phyloP scores from a whole-genome alignment of 495 filamentous ascomycete species.

The Talaromyces proteolyticus region DNA sequence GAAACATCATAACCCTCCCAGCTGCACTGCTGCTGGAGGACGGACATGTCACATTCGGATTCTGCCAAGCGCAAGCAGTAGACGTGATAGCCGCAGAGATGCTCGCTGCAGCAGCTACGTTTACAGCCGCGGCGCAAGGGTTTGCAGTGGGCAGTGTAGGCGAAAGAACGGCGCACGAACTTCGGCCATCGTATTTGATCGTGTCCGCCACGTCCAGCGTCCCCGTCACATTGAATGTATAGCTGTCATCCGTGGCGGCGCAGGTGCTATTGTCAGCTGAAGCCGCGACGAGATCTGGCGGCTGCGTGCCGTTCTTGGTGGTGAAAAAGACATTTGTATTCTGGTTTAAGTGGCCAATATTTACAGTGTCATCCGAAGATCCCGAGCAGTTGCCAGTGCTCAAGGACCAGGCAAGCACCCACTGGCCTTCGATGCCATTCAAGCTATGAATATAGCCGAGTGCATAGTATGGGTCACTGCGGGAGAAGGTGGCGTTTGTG shows the following conservation, averaged over 20 bases:
- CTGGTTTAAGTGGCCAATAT: conserved; percentile 4
- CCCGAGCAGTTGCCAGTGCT: conserved; percentile 10
- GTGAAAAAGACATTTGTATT: conserved; percentile 7
- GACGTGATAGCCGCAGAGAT: conserved; percentile 15
- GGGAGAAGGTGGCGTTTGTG: conserved; percentile 9
- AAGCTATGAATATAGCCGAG: background rate
- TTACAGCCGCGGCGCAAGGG: conserved; percentile 12
- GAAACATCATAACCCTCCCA: background rate
- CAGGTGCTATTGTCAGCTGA: conserved; percentile 17
- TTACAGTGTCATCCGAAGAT: background rate
- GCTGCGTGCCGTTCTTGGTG: conserved; percentile 13
- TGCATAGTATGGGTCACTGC: conserved; percentile 17
- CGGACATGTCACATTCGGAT: background rate
- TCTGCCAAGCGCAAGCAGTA: background rate
- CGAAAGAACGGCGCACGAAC: conserved; percentile 14
- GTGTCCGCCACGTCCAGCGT: conserved; percentile 7
- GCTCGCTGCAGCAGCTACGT: conserved; percentile 12
- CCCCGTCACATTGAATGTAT: conserved; percentile 19
- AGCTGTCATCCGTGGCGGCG: conserved; percentile 10
- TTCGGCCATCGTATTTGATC: conserved; percentile 6
- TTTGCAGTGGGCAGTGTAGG: conserved; percentile 12
- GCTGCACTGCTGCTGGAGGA: background rate
- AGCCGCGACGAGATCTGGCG: conserved; percentile 20
- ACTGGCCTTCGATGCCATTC: conserved; percentile 10
- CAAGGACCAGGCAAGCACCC: conserved; percentile 14